Base-by-base conservation (phyloP, 2,329 filamentous ascomycete genomes). In the Ilyonectria robusta region DNA sequence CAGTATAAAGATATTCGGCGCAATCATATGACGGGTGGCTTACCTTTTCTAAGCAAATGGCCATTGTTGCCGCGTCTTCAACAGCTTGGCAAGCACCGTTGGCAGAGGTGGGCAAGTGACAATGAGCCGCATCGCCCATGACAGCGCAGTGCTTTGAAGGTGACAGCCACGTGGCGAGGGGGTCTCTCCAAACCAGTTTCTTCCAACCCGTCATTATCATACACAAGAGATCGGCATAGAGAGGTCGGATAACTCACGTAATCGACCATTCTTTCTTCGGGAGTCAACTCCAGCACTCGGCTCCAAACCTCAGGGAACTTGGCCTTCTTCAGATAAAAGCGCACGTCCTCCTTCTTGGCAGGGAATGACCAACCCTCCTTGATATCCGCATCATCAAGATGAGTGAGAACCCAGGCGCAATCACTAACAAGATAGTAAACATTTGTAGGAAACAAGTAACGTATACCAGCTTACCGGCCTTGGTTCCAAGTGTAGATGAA, bases 1-100 rank as follows among this genome's bases (percentile, higher is more conserved):
- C 11, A 50, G 47, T n/a, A 10, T n/a, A 31, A 8, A 15, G 8
- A 33, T 3, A 33, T 33, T 11, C 11, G 11, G 11, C 11, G 31
- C 11, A 11, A 33, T 11, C 8, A 7, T 5, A 29, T 11, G 4
- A 15, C 13, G 10, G 9, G 19, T 26, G 23, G 11, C 44, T 26
- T 29, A 26, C 46, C 46, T 48, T 48, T 48, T 48, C 11, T 11
- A 48, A 48, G 2, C 63, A 70, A 4, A 73, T 58, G 0, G 71
- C 69, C 9, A 71, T 57, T 0, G 54, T 68, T 0, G 63, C 71
- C 0, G 69, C 71, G 19, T 73, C 71, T 13, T 73, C 71, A 59
- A 73, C 70, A 1, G 71, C 71, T 10, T 73, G 71, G 0, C 69
- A 70, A 4, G 66, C 71, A 2, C 71, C 71, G 23, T 73, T 71